These are phyloP conservation scores for Epichloe scottii DNA, from an alignment of 2,329 filamentous ascomycete species.

Conservation along the genomic window DNA sequence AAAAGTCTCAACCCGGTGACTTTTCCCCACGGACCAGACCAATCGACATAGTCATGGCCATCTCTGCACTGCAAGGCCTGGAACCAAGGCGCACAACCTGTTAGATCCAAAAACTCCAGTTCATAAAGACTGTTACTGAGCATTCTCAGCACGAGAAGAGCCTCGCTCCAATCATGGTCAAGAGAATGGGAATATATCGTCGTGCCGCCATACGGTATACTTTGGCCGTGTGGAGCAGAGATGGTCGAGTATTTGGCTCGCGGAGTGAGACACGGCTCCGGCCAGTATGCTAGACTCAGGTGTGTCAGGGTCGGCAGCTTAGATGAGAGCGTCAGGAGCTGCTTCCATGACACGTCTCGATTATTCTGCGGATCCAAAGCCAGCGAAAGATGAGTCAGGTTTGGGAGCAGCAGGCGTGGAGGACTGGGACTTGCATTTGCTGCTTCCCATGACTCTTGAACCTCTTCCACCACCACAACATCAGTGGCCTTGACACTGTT, in stretches of 20 bases:
- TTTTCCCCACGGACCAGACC: constrained; percentile 42
- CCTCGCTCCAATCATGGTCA: constrained; percentile 48
- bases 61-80: constrained; percentile 30
- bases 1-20: constrained; percentile 31
- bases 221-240: constrained; percentile 28
- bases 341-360: constrained; percentile 40
- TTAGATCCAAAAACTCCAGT: constrained; percentile 49
- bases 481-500: constrained; percentile 15
- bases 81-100: constrained; percentile 45
- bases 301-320: constrained; percentile 45
- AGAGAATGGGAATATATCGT: constrained; percentile 44
- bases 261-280: constrained; percentile 44
- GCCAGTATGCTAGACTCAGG: constrained; percentile 50
- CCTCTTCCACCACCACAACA: constrained; percentile 12
- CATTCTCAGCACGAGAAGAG: constrained; percentile 40
- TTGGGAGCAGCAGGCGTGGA: constrained; percentile 34
- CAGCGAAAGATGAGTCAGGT: constrained; percentile 48
- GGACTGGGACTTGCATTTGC: constrained; percentile 20
- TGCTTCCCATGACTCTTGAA: constrained; percentile 43
- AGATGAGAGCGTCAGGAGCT: constrained; percentile 40
- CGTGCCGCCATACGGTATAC: constrained; percentile 41
- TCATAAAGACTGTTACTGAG: constrained; percentile 42
- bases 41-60: constrained; percentile 38
- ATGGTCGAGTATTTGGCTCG: constrained; percentile 37
- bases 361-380: constrained; percentile 28